Percentiles rank a stretch among this genome's conserved stretches.
Evolutionary conservation across 1,284 basidiomycete species (phyloP).

Genomic region (Mycena citricolor): DNA sequence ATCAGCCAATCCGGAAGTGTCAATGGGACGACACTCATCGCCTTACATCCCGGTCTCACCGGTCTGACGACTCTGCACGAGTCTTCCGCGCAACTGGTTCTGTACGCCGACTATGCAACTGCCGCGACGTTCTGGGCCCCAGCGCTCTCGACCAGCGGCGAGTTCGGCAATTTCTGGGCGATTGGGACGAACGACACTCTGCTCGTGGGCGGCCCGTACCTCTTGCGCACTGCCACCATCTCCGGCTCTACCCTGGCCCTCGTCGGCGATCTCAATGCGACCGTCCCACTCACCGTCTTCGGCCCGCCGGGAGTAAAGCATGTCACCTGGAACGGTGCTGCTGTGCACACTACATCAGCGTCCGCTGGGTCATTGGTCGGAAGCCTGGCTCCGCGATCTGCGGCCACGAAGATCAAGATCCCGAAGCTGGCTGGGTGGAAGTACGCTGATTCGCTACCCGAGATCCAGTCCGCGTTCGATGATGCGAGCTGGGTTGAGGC

Average conservation of each 20-base stretch:
- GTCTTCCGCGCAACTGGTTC: slow-evolving; percentile 59
- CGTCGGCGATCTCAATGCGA: slow-evolving; percentile 48
- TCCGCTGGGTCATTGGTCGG: slow-evolving; percentile 15
- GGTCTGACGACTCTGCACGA: slow-evolving; percentile 66
- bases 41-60: slow-evolving; percentile 47
- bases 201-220: slow-evolving; percentile 55
- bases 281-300: slow-evolving; percentile 46
- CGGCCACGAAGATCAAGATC: slow-evolving; percentile 21
- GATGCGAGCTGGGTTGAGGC: slow-evolving; percentile 67
- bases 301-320: slow-evolving; percentile 48
- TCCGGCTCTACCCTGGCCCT: slow-evolving; percentile 40
- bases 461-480: slow-evolving; percentile 55
- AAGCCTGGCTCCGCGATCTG: slow-evolving; percentile 13
- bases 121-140: slow-evolving; percentile 55
- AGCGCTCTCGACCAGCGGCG: slow-evolving; percentile 35
- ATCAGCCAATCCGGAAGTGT: slow-evolving; percentile 11
- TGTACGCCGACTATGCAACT: slow-evolving; percentile 66
- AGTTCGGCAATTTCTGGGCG: slow-evolving; percentile 44
- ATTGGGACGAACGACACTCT: slow-evolving; percentile 51
- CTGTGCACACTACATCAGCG: slow-evolving; percentile 32
- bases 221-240: slow-evolving; percentile 51
- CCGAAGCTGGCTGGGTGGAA: slow-evolving; percentile 61
- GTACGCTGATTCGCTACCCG: slow-evolving; percentile 71
- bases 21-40: slow-evolving; percentile 37
- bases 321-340: slow-evolving; percentile 71